These are phyloP conservation scores for Typha latifolia DNA, from an alignment of 176 grass and related monocot genomes.

Conservation along the genomic window DNA sequence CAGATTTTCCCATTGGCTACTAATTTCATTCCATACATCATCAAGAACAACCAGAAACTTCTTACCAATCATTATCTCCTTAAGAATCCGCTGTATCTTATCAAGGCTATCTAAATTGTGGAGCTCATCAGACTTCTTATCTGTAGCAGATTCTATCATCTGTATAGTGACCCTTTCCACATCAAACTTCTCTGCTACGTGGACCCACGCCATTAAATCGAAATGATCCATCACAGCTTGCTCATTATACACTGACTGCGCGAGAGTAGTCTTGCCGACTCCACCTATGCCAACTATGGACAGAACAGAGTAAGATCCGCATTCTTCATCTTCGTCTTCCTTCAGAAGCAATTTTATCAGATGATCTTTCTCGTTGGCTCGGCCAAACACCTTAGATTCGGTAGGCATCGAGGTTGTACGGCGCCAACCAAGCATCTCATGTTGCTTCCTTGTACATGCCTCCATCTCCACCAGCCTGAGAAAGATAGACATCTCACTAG, in stretches of 20 bases:
- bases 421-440: too few relatives aligned
- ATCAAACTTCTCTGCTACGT: conserved; percentile 2
- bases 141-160: conserved; percentile 4
- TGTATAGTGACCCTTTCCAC: conserved; percentile 1
- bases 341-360: background rate
- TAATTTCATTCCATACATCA: conserved; percentile 12
- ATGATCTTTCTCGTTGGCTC: background rate
- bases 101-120: background rate
- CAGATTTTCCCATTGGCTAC: conserved; percentile 4
- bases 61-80: background rate
- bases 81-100: background rate
- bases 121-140: background rate
- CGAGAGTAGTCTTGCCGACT: conserved; percentile 4
- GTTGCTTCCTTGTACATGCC: too few relatives aligned
- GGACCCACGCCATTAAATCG: conserved; percentile 1
- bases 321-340: background rate
- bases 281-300: conserved; percentile 2
- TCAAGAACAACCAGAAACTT: conserved; percentile 12
- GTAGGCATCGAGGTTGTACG: background rate
- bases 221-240: background rate
- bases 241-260: conserved; percentile 7
- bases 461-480: too few relatives aligned
- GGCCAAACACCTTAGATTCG: background rate
- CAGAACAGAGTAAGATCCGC: background rate
- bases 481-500: too few relatives aligned